Evolutionary conservation across 805 yeast species (phyloP), one percentile per base, ranked within the genome.

Genomic region (Candida ficus): DNA sequence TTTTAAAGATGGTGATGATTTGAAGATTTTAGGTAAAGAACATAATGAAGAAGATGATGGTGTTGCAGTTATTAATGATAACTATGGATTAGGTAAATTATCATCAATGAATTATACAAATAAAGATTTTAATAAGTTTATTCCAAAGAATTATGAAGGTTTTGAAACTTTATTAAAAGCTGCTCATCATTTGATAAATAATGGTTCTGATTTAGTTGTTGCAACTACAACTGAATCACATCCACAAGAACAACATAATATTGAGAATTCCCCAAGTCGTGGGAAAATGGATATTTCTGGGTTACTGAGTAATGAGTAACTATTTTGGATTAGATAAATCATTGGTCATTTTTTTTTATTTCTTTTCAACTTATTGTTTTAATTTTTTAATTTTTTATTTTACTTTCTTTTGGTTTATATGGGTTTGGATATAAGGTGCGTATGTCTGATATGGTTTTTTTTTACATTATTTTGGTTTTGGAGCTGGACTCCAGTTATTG

Each of bases 91-190:
- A 12, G 10, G 26, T 9, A 19, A 22, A n/a, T 20, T 23, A 26
- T 10, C 14, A 7, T 5, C 14, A 7, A 3, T 19, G 13, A 11
- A 17, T 19, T n/a, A 19, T 9, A 13, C 33, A n/a, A 29, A 34
- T 12, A 12, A 17, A 18, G 25, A 28, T 17, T 23, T 18, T 12
- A 28, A 17, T 29, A 23, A 30, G 17, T 33, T 45, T 7, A 46
- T 48, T 5, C 60, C 60, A 13, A 54, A 56, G 38, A 41, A 41
- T 7, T 47, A 39, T 35, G 50, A 46, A 35, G 52, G 53, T 2
- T 37, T 43, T 27, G 58, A 54, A 28, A 45, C 54, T 4, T 41
- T 54, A 8, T 36, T 52, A 30, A 48, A 42, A 32, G 60, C 59
- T 11, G 60, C 59, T 14, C 48, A 49, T 30, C 57, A 53, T 26